phyloP scores from a whole-genome alignment of 1,284 basidiomycete genomes.

The Phellinidium pouzarii region DNA sequence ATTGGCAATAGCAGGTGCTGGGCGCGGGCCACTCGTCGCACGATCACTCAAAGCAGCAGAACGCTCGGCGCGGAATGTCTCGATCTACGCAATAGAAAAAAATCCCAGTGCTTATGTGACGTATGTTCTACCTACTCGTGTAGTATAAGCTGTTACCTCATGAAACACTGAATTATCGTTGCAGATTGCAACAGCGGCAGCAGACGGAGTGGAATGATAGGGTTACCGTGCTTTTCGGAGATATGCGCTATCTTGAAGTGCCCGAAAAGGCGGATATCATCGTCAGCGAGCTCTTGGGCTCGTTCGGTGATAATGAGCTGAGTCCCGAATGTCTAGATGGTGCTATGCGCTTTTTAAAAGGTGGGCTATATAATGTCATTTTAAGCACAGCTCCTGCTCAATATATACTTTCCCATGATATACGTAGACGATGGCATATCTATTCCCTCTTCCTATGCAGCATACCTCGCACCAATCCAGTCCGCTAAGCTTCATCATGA shows the following conservation, averaged over 20 bases:
- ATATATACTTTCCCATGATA: conserved; percentile 1
- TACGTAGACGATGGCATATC: conserved; percentile 81
- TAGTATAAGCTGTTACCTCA: neutral
- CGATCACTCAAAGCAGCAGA: conserved; percentile 77
- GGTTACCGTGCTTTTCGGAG: conserved; percentile 83
- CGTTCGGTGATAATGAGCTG: conserved; percentile 98
- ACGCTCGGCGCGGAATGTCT: conserved; percentile 58
- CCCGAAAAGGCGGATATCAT: conserved; percentile 89
- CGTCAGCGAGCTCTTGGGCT: conserved; percentile 93
- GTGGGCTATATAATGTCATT: conserved; percentile 38
- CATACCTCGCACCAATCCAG: conserved; percentile 89
- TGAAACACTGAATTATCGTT: conserved; percentile 7
- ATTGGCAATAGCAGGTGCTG: conserved; percentile 91
- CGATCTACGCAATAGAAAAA: conserved; percentile 91
- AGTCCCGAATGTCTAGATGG: conserved; percentile 97
- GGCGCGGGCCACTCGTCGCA: conserved; percentile 89
- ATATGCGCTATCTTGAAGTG: conserved; percentile 83
- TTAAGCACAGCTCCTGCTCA: neutral
- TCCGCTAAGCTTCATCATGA: conserved; percentile 90
- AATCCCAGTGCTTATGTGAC: conserved; percentile 92
- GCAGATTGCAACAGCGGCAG: conserved; percentile 76
- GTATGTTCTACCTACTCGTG: conserved; percentile 40
- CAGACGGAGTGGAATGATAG: conserved; percentile 77
- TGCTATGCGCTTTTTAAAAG: conserved; percentile 85
- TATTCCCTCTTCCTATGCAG: conserved; percentile 93